Evolutionary conservation across 2,329 filamentous ascomycete genomes (phyloP), one percentile per base, ranked within the genome.

Genomic region (Trichoderma guizhouense): DNA sequence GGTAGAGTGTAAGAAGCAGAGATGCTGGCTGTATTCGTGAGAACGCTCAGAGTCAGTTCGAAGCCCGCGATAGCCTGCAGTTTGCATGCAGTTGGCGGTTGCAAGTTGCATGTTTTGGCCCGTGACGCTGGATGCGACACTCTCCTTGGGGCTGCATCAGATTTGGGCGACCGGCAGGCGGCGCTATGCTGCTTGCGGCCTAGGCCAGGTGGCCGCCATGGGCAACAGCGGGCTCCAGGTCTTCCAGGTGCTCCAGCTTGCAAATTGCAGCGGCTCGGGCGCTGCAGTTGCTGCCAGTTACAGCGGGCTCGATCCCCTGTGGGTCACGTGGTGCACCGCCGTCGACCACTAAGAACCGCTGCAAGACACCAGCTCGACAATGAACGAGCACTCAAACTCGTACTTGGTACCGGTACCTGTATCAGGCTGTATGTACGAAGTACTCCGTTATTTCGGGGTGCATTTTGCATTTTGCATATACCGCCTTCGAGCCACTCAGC

Each of bases 191-290:
- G 36, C 9, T 62, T 72, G 61, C 55, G 68, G 68, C 47, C 36
- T 72, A 66, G 78, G 43, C 26, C 39, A 28, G 57, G 26, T 79
- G 73, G 78, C 76, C 79, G 75, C 78, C 78, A 79, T 79, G 76
- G 78, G 78, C 78, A 79, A 79, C 78, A 78, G 34, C 61, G 57
- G 64, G 32, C 64, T 57, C 34, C n/a, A 28, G 39, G 26, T 6
- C 7, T 43, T 15, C 34, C 9, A 9, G 32, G 32, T 1, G n/a
- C 5, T 7, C 14, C 39, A 39, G 36, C 34, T 18, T 39, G 15
- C 57, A 60, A 60, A 60, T 65, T 30, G 28, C 26, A 57, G 34
- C 39, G 65, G 65, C n/a, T 68, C 53, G 65, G 55, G 65, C 65
- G 65, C 65, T 68, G 51, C 26, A 60, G n/a, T 12, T 1, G 43